These are phyloP conservation scores for Phtheirospermum japonicum DNA, from an alignment of 257 asterid species.

Conservation along the genomic window DNA sequence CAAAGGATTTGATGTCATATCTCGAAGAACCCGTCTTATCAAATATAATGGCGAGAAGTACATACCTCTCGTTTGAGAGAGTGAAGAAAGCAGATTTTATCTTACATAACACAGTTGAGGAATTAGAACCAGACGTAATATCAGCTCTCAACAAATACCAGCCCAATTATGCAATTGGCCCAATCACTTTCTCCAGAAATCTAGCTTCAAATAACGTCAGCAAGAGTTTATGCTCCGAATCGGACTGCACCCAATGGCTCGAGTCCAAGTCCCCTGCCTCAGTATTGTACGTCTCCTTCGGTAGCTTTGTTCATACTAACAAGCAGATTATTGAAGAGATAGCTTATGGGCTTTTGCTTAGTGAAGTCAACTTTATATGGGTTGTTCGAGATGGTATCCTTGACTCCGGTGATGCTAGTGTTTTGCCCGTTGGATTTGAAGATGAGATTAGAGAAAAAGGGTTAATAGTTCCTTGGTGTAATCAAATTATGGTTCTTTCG, in stretches of 20 bases:
- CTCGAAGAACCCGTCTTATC: conserved; percentile 27
- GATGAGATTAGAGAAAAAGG: too few relatives aligned
- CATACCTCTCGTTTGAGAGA: neutral
- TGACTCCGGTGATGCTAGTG: neutral
- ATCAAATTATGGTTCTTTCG: conserved; percentile 40
- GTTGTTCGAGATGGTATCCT: conserved; percentile 10
- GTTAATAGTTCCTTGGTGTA: conserved; percentile 38
- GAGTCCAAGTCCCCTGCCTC: conserved; percentile 28
- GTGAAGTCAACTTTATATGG: conserved; percentile 27
- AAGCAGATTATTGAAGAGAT: conserved; percentile 18
- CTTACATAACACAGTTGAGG: too few relatives aligned
- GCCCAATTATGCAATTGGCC: conserved; percentile 16
- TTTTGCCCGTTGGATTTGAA: conserved; percentile 1
- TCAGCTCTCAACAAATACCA: too few relatives aligned
- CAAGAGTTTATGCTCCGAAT: conserved; percentile 26
- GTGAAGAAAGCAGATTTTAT: neutral
- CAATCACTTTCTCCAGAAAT: conserved; percentile 27
- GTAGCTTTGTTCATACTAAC: conserved; percentile 22
- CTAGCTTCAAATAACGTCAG: conserved; percentile 2
- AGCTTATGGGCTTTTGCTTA: conserved; percentile 25
- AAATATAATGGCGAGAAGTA: neutral
- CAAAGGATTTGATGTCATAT: conserved; percentile 46
- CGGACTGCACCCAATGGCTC: conserved; percentile 29
- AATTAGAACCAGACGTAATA: too few relatives aligned
- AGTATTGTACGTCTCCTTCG: conserved; percentile 27